Conservation (phyloP, 768 basidiomycete species). For the Tricholoma furcatifolium region DNA sequence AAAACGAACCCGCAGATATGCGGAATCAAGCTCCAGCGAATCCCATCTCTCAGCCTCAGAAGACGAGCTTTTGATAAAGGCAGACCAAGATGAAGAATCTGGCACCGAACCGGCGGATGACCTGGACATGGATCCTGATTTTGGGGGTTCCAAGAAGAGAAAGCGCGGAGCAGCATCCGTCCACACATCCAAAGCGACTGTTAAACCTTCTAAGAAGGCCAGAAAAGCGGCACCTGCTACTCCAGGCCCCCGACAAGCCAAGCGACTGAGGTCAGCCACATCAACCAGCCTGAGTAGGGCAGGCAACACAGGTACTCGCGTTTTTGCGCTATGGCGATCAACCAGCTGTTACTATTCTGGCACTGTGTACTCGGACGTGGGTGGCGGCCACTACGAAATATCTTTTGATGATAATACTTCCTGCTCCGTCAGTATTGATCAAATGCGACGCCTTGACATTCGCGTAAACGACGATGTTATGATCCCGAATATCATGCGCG, state of each 20-base stretch:
- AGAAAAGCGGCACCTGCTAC: constrained; percentile 27
- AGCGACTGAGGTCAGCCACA: constrained; percentile 37
- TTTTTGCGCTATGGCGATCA: constrained; percentile 69
- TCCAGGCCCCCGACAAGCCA: constrained; percentile 31
- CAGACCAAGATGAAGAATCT: constrained; percentile 26
- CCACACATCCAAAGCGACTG: constrained; percentile 21
- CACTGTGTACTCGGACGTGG: constrained; percentile 38
- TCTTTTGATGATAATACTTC: constrained; percentile 67
- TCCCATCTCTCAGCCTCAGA: constrained; percentile 25
- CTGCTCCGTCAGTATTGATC: constrained; percentile 43
- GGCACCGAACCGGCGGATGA: constrained; percentile 43
- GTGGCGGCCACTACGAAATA: constrained; percentile 39
- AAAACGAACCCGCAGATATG: constrained; percentile 8
- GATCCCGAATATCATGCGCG: constrained; percentile 27
- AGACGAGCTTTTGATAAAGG: constrained; percentile 16
- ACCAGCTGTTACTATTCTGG: constrained; percentile 66
- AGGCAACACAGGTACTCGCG: constrained; percentile 39
- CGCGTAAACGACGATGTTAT: constrained; percentile 58
- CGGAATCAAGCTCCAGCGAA: constrained; percentile 19
- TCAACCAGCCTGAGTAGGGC: constrained; percentile 20
- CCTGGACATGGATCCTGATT: constrained; percentile 32
- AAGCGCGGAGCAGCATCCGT: constrained; percentile 31
- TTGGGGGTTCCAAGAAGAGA: constrained; percentile 40
- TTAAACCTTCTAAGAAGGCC: constrained; percentile 20
- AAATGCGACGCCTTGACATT: constrained; percentile 54